A percentile compares a stretch with the other conserved stretches of the same genome.
phyloP scores from a whole-genome alignment of 164 flowering plant species.

The Platanus orientalis region DNA sequence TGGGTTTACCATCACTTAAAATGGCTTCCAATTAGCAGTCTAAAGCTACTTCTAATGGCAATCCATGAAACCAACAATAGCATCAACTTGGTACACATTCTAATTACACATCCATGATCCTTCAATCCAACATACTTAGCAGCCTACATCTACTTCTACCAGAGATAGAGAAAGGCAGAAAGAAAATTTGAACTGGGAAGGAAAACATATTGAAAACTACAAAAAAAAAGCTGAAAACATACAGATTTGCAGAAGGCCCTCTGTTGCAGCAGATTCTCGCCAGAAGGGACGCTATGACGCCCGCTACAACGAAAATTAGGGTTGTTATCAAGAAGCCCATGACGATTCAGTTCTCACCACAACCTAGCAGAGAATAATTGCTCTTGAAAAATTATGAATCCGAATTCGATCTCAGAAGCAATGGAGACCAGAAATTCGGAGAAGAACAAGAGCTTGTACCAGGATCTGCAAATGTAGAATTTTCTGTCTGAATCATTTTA shows the following conservation, averaged over 20 bases:
- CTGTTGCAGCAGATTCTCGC: slow-evolving; percentile 62
- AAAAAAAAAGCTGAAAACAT: no score
- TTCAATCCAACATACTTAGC: not conserved
- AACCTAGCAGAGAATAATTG: not conserved
- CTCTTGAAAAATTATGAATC: not conserved
- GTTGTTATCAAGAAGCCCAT: slow-evolving; percentile 76
- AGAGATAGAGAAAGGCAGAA: no score
- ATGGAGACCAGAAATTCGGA: not conserved
- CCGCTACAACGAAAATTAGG: slow-evolving; percentile 49
- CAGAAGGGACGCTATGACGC: slow-evolving; percentile 48
- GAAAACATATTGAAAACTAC: no score
- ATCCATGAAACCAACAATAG: not conserved
- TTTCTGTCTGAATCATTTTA: not conserved
- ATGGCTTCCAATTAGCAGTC: no score
- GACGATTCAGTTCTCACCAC: slow-evolving; percentile 1
- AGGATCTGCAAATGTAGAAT: slow-evolving; percentile 13
- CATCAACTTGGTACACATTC: not conserved
- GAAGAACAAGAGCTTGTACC: not conserved
- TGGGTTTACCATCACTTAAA: not conserved
- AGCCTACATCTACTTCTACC: not conserved
- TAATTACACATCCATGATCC: not conserved
- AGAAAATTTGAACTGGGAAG: not conserved
- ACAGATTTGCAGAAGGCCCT: slow-evolving; percentile 76
- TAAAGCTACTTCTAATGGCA: no score
- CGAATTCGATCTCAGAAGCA: slow-evolving; percentile 4